Percentiles rank a stretch among this genome's conserved stretches.
Conservation (phyloP, 1,139 yeast genomes). For the Yamadazyma mexicana region DNA sequence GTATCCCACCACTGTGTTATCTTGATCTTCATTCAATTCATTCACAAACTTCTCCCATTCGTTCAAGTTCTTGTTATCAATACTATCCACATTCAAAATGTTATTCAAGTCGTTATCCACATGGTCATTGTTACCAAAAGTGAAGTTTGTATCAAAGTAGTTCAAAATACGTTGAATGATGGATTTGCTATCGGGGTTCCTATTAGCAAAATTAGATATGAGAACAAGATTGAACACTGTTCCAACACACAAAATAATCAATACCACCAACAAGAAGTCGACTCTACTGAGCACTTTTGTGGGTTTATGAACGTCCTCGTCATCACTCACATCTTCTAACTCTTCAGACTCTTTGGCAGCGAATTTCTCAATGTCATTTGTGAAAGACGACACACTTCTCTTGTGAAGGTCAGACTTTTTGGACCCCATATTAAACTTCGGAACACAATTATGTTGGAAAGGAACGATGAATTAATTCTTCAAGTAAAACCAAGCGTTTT, state of each 20-base stretch:
- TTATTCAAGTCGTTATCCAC: constrained; percentile 7
- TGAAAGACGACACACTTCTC: constrained; percentile 13
- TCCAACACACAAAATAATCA: constrained; percentile 12
- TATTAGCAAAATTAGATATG: constrained; percentile 1
- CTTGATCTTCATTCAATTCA: constrained; percentile 3
- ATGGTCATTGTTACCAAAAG: background rate
- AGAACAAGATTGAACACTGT: constrained; percentile 12
- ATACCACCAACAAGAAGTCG: constrained; percentile 11
- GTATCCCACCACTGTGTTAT: background rate
- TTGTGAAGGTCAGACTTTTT: constrained; percentile 9
- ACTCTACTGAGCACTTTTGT: background rate
- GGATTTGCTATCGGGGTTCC: background rate
- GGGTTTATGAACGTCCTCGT: constrained; percentile 1
- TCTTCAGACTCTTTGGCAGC: background rate
- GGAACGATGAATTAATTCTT: no score
- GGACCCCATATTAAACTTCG: background rate
- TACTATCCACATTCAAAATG: constrained; percentile 15
- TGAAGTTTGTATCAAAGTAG: background rate
- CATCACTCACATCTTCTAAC: constrained; percentile 1
- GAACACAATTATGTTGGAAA: no score
- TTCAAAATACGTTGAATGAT: background rate
- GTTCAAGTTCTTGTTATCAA: constrained; percentile 12
- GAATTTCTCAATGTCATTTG: constrained; percentile 5
- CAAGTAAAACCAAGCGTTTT: no score
- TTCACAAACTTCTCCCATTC: constrained; percentile 17